Conservation (phyloP, 73 alveolate genomes). For the Uronychia binucleata region DNA sequence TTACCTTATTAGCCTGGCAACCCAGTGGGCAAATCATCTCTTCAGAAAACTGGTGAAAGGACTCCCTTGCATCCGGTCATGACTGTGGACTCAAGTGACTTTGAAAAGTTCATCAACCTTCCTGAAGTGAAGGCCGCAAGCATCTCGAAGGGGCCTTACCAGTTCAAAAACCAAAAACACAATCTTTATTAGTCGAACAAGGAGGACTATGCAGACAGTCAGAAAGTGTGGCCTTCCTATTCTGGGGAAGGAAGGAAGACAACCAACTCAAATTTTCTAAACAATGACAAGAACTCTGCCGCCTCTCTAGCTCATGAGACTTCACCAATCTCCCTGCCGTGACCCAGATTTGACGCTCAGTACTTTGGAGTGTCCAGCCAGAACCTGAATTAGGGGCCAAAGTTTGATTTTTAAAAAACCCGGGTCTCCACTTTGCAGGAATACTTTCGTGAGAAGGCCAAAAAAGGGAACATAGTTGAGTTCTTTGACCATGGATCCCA, state of each 20-base stretch:
- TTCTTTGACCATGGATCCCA: neutral
- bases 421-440: neutral
- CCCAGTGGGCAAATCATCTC: too few species aligned
- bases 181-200: neutral
- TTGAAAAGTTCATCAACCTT: neutral
- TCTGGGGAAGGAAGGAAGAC: neutral
- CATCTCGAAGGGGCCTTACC: too few species aligned
- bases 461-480: neutral
- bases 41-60: neutral
- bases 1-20: too few species aligned
- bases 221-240: neutral
- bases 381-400: too few species aligned
- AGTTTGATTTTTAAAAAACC: too few species aligned
- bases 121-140: neutral
- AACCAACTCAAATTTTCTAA: neutral
- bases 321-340: too few species aligned
- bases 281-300: neutral
- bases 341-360: too few species aligned
- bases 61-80: neutral
- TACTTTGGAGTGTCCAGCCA: too few species aligned
- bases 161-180: neutral
- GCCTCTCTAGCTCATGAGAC: too few species aligned
- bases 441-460: neutral
- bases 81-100: slow-evolving; percentile 1
- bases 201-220: neutral